Evolutionary conservation across 2,329 filamentous ascomycete species (phyloP), one percentile per base, ranked within the genome.

Genomic region (Magnaporthales sp.): DNA sequence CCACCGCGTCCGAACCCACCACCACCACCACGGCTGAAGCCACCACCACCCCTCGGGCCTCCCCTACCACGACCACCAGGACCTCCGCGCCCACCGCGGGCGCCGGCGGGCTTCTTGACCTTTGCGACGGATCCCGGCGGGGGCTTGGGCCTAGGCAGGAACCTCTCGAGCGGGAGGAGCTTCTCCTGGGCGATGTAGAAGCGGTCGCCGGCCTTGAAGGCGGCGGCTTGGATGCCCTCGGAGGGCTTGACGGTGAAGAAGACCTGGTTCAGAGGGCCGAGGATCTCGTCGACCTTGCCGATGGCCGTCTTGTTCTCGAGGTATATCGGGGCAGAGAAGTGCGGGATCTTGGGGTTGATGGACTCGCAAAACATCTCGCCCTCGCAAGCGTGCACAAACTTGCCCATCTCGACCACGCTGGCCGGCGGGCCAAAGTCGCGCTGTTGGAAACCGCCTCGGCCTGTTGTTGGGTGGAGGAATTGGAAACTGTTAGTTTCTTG

Each of bases 321-420:
- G 83, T 95, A 99, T 79, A 99, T 96, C 72, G 93, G 93, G 69
- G 95, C 95, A 84, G 97, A 98, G 89, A 99, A 99, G 83, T 96
- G 96, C 69, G 95, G 95, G 70, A 99, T 90, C 82, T 98, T 98
- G 74, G 90, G 83, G 84, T 97, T 98, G 80, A 91, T 90, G 72
- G 91, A 96, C 80, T 93, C 89, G 90, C 94, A 97, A 73, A 99
- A 90, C 86, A 99, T 95, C 80, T 99, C 95, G 78, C 94, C 94
- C 81, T 99, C 95, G 81, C 91, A 94, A 68, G 93, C 89, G 82
- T 99, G 95, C 77, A 97, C 81, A 80, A 98, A 96, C 71, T 87
- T 87, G 79, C 95, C 95, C 90, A 99, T 92, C 82, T 97, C 95
- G 73, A 87, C 75, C 66, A 90, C 86, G 67, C 82, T 78, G 67